Base-by-base conservation (phyloP, 768 basidiomycete species). In the Pisolithus albus region DNA sequence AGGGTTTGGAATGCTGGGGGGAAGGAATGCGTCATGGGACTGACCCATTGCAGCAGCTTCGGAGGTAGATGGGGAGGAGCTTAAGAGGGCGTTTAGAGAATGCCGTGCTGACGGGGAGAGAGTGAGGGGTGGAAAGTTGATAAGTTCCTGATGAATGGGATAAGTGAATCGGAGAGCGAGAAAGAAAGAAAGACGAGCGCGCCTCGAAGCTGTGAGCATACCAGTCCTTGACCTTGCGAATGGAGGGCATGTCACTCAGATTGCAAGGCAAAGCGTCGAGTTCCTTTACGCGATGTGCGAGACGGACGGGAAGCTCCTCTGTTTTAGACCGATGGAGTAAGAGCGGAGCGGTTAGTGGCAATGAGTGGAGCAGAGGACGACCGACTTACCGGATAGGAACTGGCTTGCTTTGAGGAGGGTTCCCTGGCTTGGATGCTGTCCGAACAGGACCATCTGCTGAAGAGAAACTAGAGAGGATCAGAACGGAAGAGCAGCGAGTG, bases 161-260 rank as follows among this genome's bases (percentile, higher is more conserved):
- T 58, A 21, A 57, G 40, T 30, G 26, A 46, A 40, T 50, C 49
- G 40, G 24, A 23, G n/a, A 41, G 28, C 41, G 21, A 36, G 44
- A 44, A 18, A 21, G 19, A 23, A 23, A 23, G 34, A 47, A 47
- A 44, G 47, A 21, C 49, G 30, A 72, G 21, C 83, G 47, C 49
- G 94, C 95, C 80, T 98, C 90, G 67, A 99, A 98, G 15, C 89
- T 92, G 73, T 98, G 92, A 0, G 95, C 95, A 68, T 99, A 99
- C 96, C 96, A 99, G 62, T 95, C 86, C 73, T 93, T 94, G 53
- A 99, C 90, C 64, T 89, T 93, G 52, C 83, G 81, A 57, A 99
- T 97, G 37, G 87, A 88, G 0, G 86, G 83, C 95, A 96, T 96
- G 43, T 80, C 80, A 60, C 84, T 85, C 47, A 99, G 77, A 50